Evolutionary conservation across 164 flowering plant genomes (phyloP).

Genomic region (Vitis cinerea): DNA sequence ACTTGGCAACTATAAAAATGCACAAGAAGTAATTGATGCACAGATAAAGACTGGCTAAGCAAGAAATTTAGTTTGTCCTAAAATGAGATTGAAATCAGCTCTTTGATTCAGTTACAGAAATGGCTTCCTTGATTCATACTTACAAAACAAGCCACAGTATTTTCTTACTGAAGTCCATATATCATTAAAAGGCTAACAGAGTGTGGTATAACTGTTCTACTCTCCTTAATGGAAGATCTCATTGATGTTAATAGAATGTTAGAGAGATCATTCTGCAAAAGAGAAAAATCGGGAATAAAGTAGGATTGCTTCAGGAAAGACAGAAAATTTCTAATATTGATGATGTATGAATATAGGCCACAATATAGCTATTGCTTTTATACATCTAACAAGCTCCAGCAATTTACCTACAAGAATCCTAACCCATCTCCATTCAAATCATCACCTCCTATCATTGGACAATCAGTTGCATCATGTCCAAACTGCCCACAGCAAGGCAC

Average conservation of each 20-base stretch:
- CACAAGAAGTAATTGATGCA: not conserved
- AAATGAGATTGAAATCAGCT: not conserved
- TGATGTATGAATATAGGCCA: slow-evolving; percentile 18
- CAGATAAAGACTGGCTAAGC: not conserved
- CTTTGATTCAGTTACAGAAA: not conserved
- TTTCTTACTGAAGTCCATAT: not conserved
- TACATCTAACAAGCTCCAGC: not conserved
- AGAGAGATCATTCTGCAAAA: not conserved
- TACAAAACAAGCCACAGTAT: not conserved
- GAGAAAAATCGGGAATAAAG: not conserved
- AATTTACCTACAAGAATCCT: slow-evolving; percentile 46
- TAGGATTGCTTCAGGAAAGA: not conserved
- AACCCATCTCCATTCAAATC: slow-evolving; percentile 50
- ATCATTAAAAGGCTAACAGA: not conserved
- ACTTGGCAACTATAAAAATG: not conserved
- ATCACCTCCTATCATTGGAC: slow-evolving; percentile 57
- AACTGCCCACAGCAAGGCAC: slow-evolving; percentile 65
- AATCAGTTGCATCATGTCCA: slow-evolving; percentile 66
- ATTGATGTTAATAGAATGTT: too few species aligned
- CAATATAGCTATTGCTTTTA: slow-evolving; percentile 12
- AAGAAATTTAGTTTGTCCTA: not conserved
- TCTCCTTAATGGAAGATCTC: not conserved
- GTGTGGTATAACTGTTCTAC: not conserved
- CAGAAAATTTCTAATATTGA: not conserved
- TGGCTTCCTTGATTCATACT: not conserved